Evolutionary conservation across 257 asterid species (phyloP).

Genomic region (Solanum sejunctum): DNA sequence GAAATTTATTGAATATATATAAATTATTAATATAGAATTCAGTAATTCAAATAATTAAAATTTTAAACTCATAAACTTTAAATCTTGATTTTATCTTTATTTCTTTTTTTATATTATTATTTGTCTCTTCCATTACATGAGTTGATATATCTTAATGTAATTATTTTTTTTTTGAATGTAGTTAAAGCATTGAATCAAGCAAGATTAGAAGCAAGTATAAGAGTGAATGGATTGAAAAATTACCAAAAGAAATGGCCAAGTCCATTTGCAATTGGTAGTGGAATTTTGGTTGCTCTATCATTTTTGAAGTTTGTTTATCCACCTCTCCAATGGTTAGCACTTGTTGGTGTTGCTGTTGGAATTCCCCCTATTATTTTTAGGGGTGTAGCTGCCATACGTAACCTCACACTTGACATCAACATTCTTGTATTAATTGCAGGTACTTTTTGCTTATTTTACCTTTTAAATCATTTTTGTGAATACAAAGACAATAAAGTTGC

Average conservation of each 20-base stretch:
- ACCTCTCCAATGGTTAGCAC: slow-evolving; percentile 68
- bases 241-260: slow-evolving; percentile 64
- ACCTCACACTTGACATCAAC: slow-evolving; percentile 45
- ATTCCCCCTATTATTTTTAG: slow-evolving; percentile 39
- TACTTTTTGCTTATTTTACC: not conserved
- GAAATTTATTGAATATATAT: no score
- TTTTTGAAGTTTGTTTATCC: slow-evolving; percentile 26
- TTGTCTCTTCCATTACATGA: no score
- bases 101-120: no score
- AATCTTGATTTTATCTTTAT: no score
- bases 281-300: slow-evolving; percentile 39
- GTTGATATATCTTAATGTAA: no score
- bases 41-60: no score
- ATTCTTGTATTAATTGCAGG: slow-evolving; percentile 72
- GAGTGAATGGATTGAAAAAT: slow-evolving; percentile 24
- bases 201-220: slow-evolving; percentile 57
- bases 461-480: not conserved
- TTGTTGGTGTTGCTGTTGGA: slow-evolving; percentile 55
- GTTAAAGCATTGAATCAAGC: slow-evolving; percentile 70
- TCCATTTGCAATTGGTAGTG: slow-evolving; percentile 50
- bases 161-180: slow-evolving; percentile 3
- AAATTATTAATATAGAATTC: no score
- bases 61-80: no score
- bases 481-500: not conserved
- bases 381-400: slow-evolving; percentile 37